A percentile compares a stretch with the other conserved stretches of the same genome.
phyloP scores from a whole-genome alignment of 208 protist genomes.

The Acanthamoeba healyi region DNA sequence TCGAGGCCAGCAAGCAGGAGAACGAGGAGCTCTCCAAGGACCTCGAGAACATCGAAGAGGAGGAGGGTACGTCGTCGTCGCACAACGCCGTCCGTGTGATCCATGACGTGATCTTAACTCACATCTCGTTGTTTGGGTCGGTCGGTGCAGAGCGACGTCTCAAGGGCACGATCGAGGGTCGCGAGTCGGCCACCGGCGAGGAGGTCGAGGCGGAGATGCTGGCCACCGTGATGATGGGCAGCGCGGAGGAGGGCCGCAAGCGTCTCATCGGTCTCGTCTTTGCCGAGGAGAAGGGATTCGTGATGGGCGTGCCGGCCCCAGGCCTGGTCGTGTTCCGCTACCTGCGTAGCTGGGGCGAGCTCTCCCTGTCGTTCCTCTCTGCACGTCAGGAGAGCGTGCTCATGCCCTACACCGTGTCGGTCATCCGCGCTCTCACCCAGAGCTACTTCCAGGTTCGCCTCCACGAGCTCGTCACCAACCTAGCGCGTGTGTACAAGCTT shows the following conservation, averaged over 20 bases:
- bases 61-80: not conserved
- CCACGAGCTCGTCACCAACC: no score
- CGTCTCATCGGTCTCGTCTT: conserved; percentile 44
- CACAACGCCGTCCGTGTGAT: not conserved
- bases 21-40: conserved; percentile 37
- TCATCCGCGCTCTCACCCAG: not conserved
- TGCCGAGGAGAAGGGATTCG: conserved; percentile 39
- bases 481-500: no score
- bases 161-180: conserved; percentile 33
- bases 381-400: not conserved
- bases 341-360: conserved; percentile 37
- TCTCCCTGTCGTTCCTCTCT: conserved; percentile 24
- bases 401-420: not conserved
- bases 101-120: not conserved
- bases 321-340: conserved; percentile 8
- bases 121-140: not conserved
- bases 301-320: conserved; percentile 17
- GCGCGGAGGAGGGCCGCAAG: conserved; percentile 37
- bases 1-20: not conserved
- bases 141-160: conserved; percentile 14
- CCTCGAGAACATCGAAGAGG: conserved; percentile 31
- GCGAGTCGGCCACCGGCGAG: not conserved
- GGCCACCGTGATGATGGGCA: not conserved
- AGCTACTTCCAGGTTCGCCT: not conserved
- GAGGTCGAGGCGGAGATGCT: conserved; percentile 15